Evolutionary conservation across 1,139 yeast genomes (phyloP).

Genomic region (Geotrichum phurueaensis): DNA sequence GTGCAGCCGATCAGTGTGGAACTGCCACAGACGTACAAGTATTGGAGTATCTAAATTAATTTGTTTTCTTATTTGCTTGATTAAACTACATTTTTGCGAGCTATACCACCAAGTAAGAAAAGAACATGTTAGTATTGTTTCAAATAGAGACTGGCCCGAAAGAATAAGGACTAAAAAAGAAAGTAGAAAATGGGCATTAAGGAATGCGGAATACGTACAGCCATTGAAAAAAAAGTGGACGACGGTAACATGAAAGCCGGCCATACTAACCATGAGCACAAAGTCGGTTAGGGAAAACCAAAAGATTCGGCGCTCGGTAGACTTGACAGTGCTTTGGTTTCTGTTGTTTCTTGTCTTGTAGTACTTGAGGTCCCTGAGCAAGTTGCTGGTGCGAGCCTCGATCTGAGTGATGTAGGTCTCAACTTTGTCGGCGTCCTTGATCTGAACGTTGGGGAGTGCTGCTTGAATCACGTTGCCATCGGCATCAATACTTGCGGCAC

Average conservation of each 20-base stretch:
- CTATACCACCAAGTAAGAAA: not conserved
- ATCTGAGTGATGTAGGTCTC: constrained; percentile 49
- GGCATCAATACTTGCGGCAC: constrained; percentile 55
- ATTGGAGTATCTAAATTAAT: constrained; percentile 57
- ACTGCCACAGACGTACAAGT: constrained; percentile 73
- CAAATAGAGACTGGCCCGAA: too few relatives aligned
- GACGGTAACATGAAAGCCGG: constrained; percentile 70
- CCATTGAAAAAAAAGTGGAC: constrained; percentile 85
- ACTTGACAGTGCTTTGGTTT: constrained; percentile 84
- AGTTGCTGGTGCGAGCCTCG: constrained; percentile 59
- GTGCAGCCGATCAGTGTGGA: constrained; percentile 71
- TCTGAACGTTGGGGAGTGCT: not conserved
- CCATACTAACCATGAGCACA: constrained; percentile 77
- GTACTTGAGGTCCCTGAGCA: constrained; percentile 65
- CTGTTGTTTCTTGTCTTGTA: constrained; percentile 87
- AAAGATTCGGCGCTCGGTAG: constrained; percentile 79
- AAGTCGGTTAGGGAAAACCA: constrained; percentile 81
- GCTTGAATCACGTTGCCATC: constrained; percentile 25
- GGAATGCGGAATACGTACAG: constrained; percentile 16
- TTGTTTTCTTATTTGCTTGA: not conserved
- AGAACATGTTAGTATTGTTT: not conserved
- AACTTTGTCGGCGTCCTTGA: constrained; percentile 21
- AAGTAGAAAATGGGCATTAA: too few relatives aligned
- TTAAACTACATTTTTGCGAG: constrained; percentile 71
- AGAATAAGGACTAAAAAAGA: too few relatives aligned